Base-by-base conservation (phyloP, 2,329 filamentous ascomycete species). In the Taxawa tesnikishii region DNA sequence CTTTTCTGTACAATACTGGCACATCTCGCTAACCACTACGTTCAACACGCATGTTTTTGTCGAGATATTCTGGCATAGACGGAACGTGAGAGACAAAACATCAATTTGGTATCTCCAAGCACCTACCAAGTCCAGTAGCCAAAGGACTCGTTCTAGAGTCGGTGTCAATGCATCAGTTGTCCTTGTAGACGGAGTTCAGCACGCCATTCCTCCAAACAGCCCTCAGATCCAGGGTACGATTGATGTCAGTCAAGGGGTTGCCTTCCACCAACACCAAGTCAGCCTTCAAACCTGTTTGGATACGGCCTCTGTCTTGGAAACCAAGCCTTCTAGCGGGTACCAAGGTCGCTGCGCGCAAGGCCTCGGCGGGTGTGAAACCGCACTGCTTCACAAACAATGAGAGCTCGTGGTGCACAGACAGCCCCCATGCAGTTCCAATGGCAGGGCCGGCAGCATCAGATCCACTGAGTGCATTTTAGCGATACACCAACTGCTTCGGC, bases 211-310 rank as follows among this genome's bases (percentile, higher is more conserved):
- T 48, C 60, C 60, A 63, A 1, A 63, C 59, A 1, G 53, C 58
- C n/a, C 54, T 48, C 14, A 63, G 44, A 33, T 62, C 53, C 33
- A 62, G 37, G 3, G 55, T 60, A 26, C 47, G 43, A 35, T 56
- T 51, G 32, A 64, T 62, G 26, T 60, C 46, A 19, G 51, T 46
- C 29, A 60, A 32, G 12, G 58, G 57, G 42, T 65, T 58, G 1
- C 61, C 60, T 36, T 63, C 55, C 0, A 65, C 56, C 8, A 64
- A 46, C 17, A 63, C 26, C 24, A 65, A 33, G 47, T 64, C 61
- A 6, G 60, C 60, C 29, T 53, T 54, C 31, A 57, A 26, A 0
- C 59, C 60, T 16, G 50, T 44, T n/a, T 45, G 49, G 27, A 63
- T 42, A n/a, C 43, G 36, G 3, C 60, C 61, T 0, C 60, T 49